Conservation (phyloP, 192 early-diverging fungal species). For the Coemansia sp. region DNA sequence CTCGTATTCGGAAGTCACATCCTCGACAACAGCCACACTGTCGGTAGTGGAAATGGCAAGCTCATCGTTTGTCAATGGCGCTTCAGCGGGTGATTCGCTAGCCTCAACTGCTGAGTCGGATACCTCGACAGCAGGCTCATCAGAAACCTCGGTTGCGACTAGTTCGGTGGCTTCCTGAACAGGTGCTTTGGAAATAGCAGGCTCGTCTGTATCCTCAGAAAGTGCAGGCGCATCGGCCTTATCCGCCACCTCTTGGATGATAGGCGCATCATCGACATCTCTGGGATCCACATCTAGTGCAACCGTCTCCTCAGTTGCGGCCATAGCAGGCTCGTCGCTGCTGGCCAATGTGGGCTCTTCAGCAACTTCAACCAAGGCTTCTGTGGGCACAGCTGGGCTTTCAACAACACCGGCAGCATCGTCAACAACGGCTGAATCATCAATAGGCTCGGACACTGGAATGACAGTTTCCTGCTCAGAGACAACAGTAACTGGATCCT, state of each 20-base stretch:
- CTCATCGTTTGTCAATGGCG: neutral
- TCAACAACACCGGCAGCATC: neutral
- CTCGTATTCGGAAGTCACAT: neutral
- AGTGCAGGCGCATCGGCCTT: neutral
- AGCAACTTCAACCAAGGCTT: neutral
- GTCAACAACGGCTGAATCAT: neutral
- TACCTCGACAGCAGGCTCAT: no score
- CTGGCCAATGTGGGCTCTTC: neutral
- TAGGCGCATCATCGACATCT: neutral
- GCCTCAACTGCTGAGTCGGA: no score
- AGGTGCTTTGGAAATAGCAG: no score
- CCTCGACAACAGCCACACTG: neutral
- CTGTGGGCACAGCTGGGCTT: neutral
- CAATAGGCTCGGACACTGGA: neutral
- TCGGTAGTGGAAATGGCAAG: neutral
- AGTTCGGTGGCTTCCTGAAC: no score
- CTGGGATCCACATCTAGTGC: neutral
- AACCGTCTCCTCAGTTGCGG: neutral
- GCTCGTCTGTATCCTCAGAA: neutral
- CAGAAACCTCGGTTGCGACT: no score
- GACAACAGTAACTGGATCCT: slow-evolving; percentile 7
- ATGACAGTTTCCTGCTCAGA: neutral
- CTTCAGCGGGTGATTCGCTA: neutral
- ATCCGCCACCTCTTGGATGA: neutral
- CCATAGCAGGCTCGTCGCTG: neutral